Evolutionary conservation across 306 rosid species (phyloP), one percentile per base, ranked within the genome.

Genomic region (Prunus fruticosa): DNA sequence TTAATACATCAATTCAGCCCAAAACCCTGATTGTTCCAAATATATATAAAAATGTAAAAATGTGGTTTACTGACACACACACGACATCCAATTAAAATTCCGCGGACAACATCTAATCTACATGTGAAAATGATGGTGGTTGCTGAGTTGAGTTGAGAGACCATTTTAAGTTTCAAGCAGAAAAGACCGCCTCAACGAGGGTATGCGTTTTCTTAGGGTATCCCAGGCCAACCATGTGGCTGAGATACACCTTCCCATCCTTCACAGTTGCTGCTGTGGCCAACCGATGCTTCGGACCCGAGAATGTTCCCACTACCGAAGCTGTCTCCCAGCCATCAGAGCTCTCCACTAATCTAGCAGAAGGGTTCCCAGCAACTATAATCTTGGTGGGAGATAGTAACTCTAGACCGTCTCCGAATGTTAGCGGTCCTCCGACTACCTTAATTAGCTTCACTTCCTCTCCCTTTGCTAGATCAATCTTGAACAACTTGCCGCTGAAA

Each of bases 271-370:
- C 97, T 27, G 97, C 84, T 2, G 97, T 80, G 43, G 97, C 92
- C 78, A 92, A 14, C 28, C 99, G 88, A 80, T 92, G 99, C 82
- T 12, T 85, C 1, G 85, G 96, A 72, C 99, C 97, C 0, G 76
- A 71, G 80, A 93, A 92, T 38, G 64, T 87, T 11, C 81, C 87
- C 68, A 78, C 89, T 20, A 91, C 79, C 23, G 92, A 83, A 76
- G 93, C 99, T 0, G 92, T 85, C 38, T 88, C 81, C 99, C 99
- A 92, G 75, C 99, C 97, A 73, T 95, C 97, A 11, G 78, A 64
- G 76, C 99, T 95, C 83, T 88, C 97, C 18, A 90, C 97, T 19
- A 92, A 82, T 71, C 99, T 86, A 20, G 78, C 98, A 8, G 97
- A 86, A 67, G 96, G 93, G 41, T 57, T 87, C 45, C 93, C 97